Evolutionary conservation across 2,329 filamentous ascomycete genomes (phyloP), one percentile per base, ranked within the genome.

Genomic region (Nothophoma quercina): DNA sequence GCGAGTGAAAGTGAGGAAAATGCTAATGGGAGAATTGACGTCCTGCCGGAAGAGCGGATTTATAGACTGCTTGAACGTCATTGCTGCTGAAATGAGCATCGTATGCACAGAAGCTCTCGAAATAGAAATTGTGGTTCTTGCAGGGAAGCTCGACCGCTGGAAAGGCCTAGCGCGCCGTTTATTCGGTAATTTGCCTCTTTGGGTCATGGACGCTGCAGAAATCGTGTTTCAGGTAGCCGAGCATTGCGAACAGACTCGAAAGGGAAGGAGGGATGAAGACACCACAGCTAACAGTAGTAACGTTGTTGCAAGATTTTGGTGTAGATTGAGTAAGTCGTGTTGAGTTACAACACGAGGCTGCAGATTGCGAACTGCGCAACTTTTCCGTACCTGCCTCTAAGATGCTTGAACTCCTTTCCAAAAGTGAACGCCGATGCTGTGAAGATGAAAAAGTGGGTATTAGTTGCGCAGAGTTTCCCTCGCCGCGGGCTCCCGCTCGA

Each of bases 401-500:
- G 32, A 39, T 50, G 45, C 41, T 39, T n/a, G 9, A 58, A 59
- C 48, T 51, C 38, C 51, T 30, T 51, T 41, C 55, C 34, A 21
- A 35, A 44, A 44, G 50, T 39, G 32, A 62, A 64, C 55, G 59
- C 60, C 62, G 18, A 53, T 55, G 58, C 53, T 51, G 16, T 48
- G 30, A 52, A 43, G 35, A 49, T 43, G 34, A 35, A 54, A 32
- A 52, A 28, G 15, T 49, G 60, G 61, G 59, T 64, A 68, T 71
- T 54, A 73, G 44, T 67, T 60, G 47, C 61, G 63, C 51, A 74
- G 53, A 48, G 62, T 58, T 48, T 76, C 64, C 55, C 71, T 63
- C 22, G 69, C 59, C 60, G 79, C 78, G 36, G 79, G 81, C 65
- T 84, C 84, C 47, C 81, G 80, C 75, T 91, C 88, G 52, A 88